Evolutionary conservation across 1,139 yeast species (phyloP).

Genomic region (Saccharomycopsis crataegensis): DNA sequence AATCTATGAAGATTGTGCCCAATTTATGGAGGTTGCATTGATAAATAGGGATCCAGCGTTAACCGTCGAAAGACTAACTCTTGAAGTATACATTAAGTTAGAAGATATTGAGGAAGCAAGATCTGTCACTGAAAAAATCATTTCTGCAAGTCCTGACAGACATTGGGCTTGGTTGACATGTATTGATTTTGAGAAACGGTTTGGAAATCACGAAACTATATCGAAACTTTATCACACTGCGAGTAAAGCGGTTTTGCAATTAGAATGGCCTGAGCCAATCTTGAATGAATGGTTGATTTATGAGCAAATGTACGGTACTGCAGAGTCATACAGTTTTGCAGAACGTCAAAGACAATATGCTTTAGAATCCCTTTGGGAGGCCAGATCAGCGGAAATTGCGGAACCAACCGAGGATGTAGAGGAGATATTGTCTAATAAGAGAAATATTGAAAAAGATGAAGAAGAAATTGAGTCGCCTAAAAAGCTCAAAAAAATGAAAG

Average conservation of each 20-base stretch:
- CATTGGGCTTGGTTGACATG: conserved; percentile 6
- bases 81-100: neutral
- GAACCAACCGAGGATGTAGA: neutral
- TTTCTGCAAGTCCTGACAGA: neutral
- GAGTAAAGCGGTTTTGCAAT: conserved; percentile 24
- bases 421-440: neutral
- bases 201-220: neutral
- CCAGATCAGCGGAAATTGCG: neutral
- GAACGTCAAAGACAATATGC: conserved; percentile 25
- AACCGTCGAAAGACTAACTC: neutral
- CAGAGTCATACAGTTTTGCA: conserved; percentile 26
- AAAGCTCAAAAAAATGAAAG: neutral
- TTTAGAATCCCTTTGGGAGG: conserved; percentile 10
- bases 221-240: conserved; percentile 31
- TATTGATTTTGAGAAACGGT: conserved; percentile 3
- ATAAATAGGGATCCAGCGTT: neutral
- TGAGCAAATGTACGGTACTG: conserved; percentile 32
- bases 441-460: conserved; percentile 49
- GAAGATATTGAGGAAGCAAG: conserved; percentile 6
- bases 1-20: neutral
- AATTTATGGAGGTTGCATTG: neutral
- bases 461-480: conserved; percentile 14
- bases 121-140: neutral
- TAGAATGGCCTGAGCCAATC: conserved; percentile 48
- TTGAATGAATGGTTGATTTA: conserved; percentile 40